A percentile compares a stretch with the other conserved stretches of the same genome.
Evolutionary conservation across 1,284 basidiomycete genomes (phyloP).

Genomic region (Trichosporon asahii): DNA sequence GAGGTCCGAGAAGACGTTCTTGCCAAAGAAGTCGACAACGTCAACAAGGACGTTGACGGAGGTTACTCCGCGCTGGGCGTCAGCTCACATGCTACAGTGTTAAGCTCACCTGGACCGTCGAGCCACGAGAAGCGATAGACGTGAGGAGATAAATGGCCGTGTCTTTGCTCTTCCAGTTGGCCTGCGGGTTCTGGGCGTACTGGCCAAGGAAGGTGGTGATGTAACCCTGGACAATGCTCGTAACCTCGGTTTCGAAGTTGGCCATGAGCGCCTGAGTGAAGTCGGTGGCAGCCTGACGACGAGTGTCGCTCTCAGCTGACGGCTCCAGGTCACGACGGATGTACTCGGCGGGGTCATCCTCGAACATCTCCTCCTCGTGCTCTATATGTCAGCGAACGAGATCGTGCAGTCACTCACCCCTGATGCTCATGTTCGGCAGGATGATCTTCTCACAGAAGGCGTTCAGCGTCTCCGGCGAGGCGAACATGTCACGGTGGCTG

Average conservation of each 20-base stretch:
- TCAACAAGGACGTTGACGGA: slow-evolving; percentile 88
- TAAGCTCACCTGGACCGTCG: slow-evolving; percentile 67
- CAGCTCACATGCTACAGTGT: neutral
- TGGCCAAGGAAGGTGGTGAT: slow-evolving; percentile 69
- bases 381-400: slow-evolving; percentile 50
- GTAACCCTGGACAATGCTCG: slow-evolving; percentile 78
- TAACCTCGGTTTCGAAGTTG: slow-evolving; percentile 73
- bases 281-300: slow-evolving; percentile 87
- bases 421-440: slow-evolving; percentile 82
- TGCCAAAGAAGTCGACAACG: slow-evolving; percentile 90
- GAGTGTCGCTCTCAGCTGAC: slow-evolving; percentile 62
- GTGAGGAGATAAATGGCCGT: slow-evolving; percentile 92
- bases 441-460: slow-evolving; percentile 86
- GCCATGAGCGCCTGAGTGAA: slow-evolving; percentile 85
- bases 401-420: slow-evolving; percentile 53
- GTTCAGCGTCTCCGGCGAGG: slow-evolving; percentile 67
- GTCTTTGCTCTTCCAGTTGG: slow-evolving; percentile 91
- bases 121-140: slow-evolving; percentile 82
- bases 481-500: slow-evolving; percentile 65
- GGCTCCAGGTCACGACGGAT: slow-evolving; percentile 76
- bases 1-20: slow-evolving; percentile 84
- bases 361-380: slow-evolving; percentile 92
- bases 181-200: slow-evolving; percentile 59
- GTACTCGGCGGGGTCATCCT: slow-evolving; percentile 95
- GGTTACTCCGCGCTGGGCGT: slow-evolving; percentile 76